Evolutionary conservation across 2,329 filamentous ascomycete genomes (phyloP).

Genomic region (Fusarium equiseti): DNA sequence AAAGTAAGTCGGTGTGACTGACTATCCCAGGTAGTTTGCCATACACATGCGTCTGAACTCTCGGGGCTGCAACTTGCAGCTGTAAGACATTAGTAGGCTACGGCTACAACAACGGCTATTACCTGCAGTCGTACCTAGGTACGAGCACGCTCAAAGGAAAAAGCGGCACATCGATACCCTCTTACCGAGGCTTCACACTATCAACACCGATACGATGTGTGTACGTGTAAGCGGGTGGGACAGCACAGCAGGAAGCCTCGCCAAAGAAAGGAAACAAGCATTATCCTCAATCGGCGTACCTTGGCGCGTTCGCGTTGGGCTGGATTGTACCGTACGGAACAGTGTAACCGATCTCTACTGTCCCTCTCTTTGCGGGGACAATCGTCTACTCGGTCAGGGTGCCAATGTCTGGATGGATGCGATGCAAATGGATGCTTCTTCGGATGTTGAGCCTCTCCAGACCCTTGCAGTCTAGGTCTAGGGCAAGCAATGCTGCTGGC

Average conservation of each 20-base stretch:
- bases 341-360: conserved; percentile 2
- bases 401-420: not conserved
- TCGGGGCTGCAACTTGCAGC: conserved; percentile 38
- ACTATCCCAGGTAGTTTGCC: conserved; percentile 21
- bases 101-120: not conserved
- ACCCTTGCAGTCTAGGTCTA: conserved; percentile 15
- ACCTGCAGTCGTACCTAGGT: not conserved
- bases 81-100: not conserved
- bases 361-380: not conserved
- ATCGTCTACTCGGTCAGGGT: not conserved
- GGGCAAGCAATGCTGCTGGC: conserved; percentile 1
- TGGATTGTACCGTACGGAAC: conserved; percentile 2
- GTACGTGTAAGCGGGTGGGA: conserved; percentile 20
- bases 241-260: not conserved
- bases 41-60: conserved; percentile 40
- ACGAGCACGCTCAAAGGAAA: conserved; percentile 1
- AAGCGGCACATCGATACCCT: conserved; percentile 6
- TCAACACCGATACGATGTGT: conserved; percentile 27
- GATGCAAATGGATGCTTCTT: conserved; percentile 1
- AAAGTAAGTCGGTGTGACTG: conserved; percentile 47
- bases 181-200: conserved; percentile 23
- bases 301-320: not conserved
- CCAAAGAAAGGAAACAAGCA: conserved; percentile 4
- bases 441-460: conserved; percentile 35
- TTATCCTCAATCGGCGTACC: conserved; percentile 1